These are phyloP conservation scores for Fraxinus sp. DNA, from an alignment of 305 asterid species.

Conservation along the genomic window DNA sequence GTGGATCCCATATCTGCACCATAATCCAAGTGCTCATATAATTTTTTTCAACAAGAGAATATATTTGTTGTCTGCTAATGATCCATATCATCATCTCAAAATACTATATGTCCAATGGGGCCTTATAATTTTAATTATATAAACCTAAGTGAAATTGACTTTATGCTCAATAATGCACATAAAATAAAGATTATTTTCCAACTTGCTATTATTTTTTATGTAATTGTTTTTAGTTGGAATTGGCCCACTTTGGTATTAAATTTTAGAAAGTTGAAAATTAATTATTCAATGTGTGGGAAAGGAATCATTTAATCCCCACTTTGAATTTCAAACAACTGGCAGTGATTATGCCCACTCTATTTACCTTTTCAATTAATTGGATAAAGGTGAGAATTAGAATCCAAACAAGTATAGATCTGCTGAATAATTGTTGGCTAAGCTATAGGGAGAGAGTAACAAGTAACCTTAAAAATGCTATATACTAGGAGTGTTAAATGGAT, in stretches of 20 bases:
- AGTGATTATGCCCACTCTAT: not conserved
- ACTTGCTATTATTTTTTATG: not conserved
- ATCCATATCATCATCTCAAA: not conserved
- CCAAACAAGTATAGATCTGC: not conserved
- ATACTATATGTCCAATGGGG: not conserved
- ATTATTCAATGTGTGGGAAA: not conserved
- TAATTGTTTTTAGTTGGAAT: not conserved
- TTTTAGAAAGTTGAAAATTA: not conserved
- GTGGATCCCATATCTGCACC: not conserved
- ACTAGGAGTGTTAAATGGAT: not conserved
- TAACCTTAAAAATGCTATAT: not conserved
- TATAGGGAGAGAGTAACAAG: not conserved
- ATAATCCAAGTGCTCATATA: not conserved
- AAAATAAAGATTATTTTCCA: not conserved
- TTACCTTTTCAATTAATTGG: not conserved
- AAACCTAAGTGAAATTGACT: slow-evolving; percentile 14
- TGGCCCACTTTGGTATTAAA: not conserved
- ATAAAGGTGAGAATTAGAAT: not conserved
- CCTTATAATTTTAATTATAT: not conserved
- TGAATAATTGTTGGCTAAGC: not conserved
- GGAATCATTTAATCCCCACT: not conserved
- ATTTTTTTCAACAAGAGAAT: not conserved
- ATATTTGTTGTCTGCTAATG: slow-evolving; percentile 14
- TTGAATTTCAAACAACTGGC: not conserved
- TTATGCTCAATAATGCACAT: slow-evolving; percentile 16